Evolutionary conservation across 2,329 filamentous ascomycete genomes (phyloP).

Genomic region (Colletotrichum tropicale): DNA sequence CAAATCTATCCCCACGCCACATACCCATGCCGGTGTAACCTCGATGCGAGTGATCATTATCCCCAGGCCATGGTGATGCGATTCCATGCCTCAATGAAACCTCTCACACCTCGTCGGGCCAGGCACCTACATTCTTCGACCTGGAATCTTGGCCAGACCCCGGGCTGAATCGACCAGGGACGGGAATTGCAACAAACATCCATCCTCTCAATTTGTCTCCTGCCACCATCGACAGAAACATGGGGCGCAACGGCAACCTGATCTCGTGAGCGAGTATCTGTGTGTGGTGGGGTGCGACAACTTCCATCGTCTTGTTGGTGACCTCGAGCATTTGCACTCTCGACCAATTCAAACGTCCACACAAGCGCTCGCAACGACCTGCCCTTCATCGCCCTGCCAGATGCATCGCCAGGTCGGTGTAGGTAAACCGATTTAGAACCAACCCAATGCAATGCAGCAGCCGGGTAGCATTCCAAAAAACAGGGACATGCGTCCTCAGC

Average conservation of each 20-base stretch:
- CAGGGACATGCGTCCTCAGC: background rate
- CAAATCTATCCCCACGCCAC: background rate
- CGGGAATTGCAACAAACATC: background rate
- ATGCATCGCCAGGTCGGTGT: background rate
- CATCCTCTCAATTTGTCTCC: background rate
- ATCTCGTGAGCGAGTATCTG: background rate
- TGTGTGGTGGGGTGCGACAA: background rate
- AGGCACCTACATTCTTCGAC: background rate
- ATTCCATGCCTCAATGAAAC: background rate
- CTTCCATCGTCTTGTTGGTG: background rate
- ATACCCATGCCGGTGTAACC: background rate
- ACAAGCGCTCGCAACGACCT: background rate
- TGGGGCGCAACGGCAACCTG: background rate
- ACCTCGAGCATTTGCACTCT: background rate
- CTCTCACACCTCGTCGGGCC: background rate
- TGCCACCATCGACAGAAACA: background rate
- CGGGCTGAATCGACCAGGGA: background rate
- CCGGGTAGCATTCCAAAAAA: background rate
- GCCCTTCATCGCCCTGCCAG: background rate
- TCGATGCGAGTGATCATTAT: background rate
- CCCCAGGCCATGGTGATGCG: background rate
- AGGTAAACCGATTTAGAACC: background rate
- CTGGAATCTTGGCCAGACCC: background rate
- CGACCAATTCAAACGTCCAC: background rate
- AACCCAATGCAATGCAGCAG: background rate